These are phyloP conservation scores for Cercospora sojina DNA, from an alignment of 2,329 filamentous ascomycete species.

Conservation along the genomic window DNA sequence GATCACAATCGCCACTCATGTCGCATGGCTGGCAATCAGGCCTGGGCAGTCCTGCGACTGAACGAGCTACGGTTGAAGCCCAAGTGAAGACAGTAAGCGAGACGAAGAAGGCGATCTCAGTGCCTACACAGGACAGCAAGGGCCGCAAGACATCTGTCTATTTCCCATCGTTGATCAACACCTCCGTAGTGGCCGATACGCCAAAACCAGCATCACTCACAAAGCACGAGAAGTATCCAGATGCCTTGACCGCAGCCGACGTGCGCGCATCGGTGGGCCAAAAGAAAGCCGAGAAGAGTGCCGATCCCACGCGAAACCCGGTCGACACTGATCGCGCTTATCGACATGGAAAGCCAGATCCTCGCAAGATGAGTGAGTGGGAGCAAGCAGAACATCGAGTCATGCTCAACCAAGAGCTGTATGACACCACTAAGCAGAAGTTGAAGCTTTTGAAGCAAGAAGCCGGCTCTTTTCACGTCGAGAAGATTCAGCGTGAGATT, in stretches of 20 bases:
- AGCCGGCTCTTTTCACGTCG: slow-evolving; percentile 24
- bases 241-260: slow-evolving; percentile 43
- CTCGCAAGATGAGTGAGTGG: slow-evolving; percentile 24
- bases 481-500: slow-evolving; percentile 36
- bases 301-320: not conserved
- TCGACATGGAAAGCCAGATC: slow-evolving; percentile 23
- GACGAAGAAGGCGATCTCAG: slow-evolving; percentile 20
- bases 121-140: slow-evolving; percentile 23
- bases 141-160: slow-evolving; percentile 25
- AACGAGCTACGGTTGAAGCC: slow-evolving; percentile 16
- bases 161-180: slow-evolving; percentile 32
- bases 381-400: slow-evolving; percentile 27
- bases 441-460: slow-evolving; percentile 22
- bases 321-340: slow-evolving; percentile 7
- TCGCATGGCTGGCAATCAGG: slow-evolving; percentile 19
- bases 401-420: slow-evolving; percentile 25
- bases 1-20: slow-evolving; percentile 19
- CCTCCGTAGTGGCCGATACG: slow-evolving; percentile 18
- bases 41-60: not conserved
- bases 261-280: slow-evolving; percentile 48
- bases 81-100: slow-evolving; percentile 20
- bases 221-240: slow-evolving; percentile 39
- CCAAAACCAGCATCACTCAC: slow-evolving; percentile 33
- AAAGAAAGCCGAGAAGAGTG: slow-evolving; percentile 20
- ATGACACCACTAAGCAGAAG: slow-evolving; percentile 16